Percentiles rank a stretch among this genome's conserved stretches.
Evolutionary conservation across 768 basidiomycete genomes (phyloP).

Genomic region (Kwoniella dejecticola): DNA sequence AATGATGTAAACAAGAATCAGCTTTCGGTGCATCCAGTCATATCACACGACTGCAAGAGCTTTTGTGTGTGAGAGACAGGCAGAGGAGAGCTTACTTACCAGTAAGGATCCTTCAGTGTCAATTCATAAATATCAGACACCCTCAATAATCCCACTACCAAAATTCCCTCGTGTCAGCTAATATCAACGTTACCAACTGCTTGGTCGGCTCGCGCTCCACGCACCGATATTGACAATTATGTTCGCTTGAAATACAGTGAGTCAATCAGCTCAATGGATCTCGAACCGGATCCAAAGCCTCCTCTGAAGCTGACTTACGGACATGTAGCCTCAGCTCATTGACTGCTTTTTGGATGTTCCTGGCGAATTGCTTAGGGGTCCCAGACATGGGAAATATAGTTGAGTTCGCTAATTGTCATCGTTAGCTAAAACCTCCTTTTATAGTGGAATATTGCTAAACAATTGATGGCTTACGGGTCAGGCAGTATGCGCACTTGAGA

Average conservation of each 20-base stretch:
- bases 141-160: slow-evolving; percentile 47
- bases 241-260: slow-evolving; percentile 41
- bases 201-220: neutral
- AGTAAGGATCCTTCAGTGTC: slow-evolving; percentile 38
- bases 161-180: neutral
- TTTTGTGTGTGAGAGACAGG: too few relatives aligned
- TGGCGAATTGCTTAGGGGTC: slow-evolving; percentile 43
- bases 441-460: neutral
- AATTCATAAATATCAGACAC: slow-evolving; percentile 48
- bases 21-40: too few relatives aligned
- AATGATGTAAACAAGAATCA: too few relatives aligned
- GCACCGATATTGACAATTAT: slow-evolving; percentile 47
- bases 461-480: slow-evolving; percentile 33
- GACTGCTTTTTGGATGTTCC: slow-evolving; percentile 38
- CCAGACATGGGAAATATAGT: slow-evolving; percentile 27
- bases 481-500: slow-evolving; percentile 48
- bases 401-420: slow-evolving; percentile 27
- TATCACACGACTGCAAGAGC: too few relatives aligned
- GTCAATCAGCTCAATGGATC: too few relatives aligned
- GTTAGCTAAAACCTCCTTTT: too few relatives aligned
- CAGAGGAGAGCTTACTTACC: too few relatives aligned
- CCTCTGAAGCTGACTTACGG: too few relatives aligned
- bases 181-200: neutral
- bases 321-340: slow-evolving; percentile 37
- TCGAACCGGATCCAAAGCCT: too few relatives aligned